Conservation (phyloP, 495 filamentous ascomycete genomes). For the Penicillium subrubescens region DNA sequence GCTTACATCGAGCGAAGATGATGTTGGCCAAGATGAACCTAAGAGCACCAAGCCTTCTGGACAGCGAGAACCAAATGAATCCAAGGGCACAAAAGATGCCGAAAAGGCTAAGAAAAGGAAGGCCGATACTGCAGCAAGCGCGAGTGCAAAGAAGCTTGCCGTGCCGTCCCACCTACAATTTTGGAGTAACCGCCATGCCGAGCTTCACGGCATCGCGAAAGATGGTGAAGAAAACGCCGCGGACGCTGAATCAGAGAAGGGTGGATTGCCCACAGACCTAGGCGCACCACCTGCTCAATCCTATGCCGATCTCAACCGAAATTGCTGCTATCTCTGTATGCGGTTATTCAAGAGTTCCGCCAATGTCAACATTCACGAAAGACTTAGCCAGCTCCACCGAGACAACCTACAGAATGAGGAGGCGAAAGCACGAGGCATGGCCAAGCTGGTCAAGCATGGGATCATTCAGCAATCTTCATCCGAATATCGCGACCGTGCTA, state of each 20-base stretch:
- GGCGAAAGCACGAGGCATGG: slow-evolving; percentile 33
- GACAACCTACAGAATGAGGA: slow-evolving; percentile 65
- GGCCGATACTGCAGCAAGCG: slow-evolving; percentile 46
- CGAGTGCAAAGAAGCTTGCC: slow-evolving; percentile 51
- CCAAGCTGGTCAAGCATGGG: slow-evolving; percentile 30
- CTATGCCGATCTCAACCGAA: slow-evolving; percentile 69
- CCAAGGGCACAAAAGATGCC: slow-evolving; percentile 46
- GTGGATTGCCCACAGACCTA: slow-evolving; percentile 14
- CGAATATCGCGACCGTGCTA: slow-evolving; percentile 81
- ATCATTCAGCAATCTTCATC: slow-evolving; percentile 31
- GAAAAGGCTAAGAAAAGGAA: slow-evolving; percentile 77
- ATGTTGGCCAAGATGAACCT: slow-evolving; percentile 17
- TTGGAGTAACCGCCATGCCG: slow-evolving; percentile 85
- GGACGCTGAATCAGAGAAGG: slow-evolving; percentile 15
- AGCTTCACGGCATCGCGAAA: slow-evolving; percentile 67
- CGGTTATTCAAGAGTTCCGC: slow-evolving; percentile 69
- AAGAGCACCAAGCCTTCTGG: slow-evolving; percentile 37
- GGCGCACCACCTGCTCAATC: slow-evolving; percentile 50
- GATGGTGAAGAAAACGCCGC: slow-evolving; percentile 30
- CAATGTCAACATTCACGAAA: slow-evolving; percentile 76
- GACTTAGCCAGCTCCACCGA: slow-evolving; percentile 72
- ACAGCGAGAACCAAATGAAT: slow-evolving; percentile 41
- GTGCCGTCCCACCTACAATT: slow-evolving; percentile 75
- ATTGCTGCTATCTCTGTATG: slow-evolving; percentile 78
- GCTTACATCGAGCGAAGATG: slow-evolving; percentile 55